A percentile compares a stretch with the other conserved stretches of the same genome.
Evolutionary conservation across 768 basidiomycete species (phyloP).

Genomic region (Suillus subluteus): DNA sequence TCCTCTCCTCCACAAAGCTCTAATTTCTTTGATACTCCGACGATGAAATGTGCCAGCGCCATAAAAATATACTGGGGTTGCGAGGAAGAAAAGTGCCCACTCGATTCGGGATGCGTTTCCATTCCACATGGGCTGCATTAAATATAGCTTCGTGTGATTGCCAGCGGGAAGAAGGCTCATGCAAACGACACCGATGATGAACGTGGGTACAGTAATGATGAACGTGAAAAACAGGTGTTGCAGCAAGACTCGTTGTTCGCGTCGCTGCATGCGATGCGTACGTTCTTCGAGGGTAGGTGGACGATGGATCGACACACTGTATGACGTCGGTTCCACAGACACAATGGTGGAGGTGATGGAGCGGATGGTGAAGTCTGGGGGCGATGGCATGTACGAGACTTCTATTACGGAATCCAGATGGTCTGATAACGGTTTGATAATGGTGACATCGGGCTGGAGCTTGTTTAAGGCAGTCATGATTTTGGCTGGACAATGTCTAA

Average conservation of each 20-base stretch:
- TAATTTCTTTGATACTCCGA: conserved; percentile 57
- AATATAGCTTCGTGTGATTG: conserved; percentile 49
- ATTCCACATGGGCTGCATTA: conserved; percentile 64
- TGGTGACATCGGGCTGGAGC: conserved; percentile 38
- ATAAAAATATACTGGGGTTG: conserved; percentile 74
- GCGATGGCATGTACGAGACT: conserved; percentile 53
- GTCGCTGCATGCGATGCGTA: conserved; percentile 56
- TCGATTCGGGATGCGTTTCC: conserved; percentile 60
- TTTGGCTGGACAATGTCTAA: conserved; percentile 58
- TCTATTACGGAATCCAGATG: conserved; percentile 49
- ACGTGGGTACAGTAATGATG: conserved; percentile 71
- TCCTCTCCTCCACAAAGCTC: conserved; percentile 56
- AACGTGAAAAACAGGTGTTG: conserved; percentile 59
- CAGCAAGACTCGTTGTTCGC: conserved; percentile 58
- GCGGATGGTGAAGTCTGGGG: conserved; percentile 66
- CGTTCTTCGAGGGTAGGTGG: conserved; percentile 66
- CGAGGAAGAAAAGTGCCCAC: conserved; percentile 68
- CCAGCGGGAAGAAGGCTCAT: conserved; percentile 63
- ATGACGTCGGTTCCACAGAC: conserved; percentile 44
- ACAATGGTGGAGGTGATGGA: conserved; percentile 55
- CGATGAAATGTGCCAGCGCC: conserved; percentile 61
- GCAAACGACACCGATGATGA: conserved; percentile 77
- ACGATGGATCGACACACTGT: conserved; percentile 47
- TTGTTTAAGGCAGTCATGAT: conserved; percentile 45
- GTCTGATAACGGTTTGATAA: conserved; percentile 44